Evolutionary conservation across 2,329 filamentous ascomycete species (phyloP), one percentile per base, ranked within the genome.

Genomic region (Biscogniauxia sp.): DNA sequence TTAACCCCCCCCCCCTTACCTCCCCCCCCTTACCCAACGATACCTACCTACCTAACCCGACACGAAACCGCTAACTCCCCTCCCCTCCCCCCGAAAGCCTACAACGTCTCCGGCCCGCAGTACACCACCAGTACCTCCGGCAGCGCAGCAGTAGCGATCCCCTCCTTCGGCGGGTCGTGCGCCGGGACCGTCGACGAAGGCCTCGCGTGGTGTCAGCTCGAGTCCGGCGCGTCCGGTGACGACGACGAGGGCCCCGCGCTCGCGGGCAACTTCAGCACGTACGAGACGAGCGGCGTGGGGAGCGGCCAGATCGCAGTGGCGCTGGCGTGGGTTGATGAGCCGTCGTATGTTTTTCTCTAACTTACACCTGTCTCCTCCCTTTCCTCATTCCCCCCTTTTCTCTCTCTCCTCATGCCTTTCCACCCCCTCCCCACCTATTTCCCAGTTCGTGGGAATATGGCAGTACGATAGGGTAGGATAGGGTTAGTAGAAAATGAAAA

Each of bases 231-330:
- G 37, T 20, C 28, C n/a, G 26, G 5, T 5, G 62, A 57, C 13
- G 57, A 50, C 15, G 53, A 25, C 54, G 5, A 20, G 20, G 17
- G 52, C 6, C 51, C 56, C n/a, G 45, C 32, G 17, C 41, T 66
- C 5, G 52, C 56, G 19, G 65, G 65, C n/a, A 67, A 67, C 53
- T 66, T 67, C 45, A 67, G 65, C 60, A 61, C 65, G 8, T 67
- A 28, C 20, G 63, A 67, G 59, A 64, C 61, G 20, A 67, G 65
- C 51, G 65, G 65, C 23, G 65, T 66, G 9, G 65, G 65, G 0
- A 51, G n/a, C 3, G 65, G 65, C 15, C 23, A 66, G 49, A 61
- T 67, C 13, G 57, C 57, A 23, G 53, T 67, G 41, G 51, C 54
- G 3, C 61, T 56, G 11, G 55, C 51, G n/a, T 67, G 61, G 61